These are phyloP conservation scores for Chrysanthemum lavandulifolium DNA, from an alignment of 129 eudicot species.

Conservation along the genomic window DNA sequence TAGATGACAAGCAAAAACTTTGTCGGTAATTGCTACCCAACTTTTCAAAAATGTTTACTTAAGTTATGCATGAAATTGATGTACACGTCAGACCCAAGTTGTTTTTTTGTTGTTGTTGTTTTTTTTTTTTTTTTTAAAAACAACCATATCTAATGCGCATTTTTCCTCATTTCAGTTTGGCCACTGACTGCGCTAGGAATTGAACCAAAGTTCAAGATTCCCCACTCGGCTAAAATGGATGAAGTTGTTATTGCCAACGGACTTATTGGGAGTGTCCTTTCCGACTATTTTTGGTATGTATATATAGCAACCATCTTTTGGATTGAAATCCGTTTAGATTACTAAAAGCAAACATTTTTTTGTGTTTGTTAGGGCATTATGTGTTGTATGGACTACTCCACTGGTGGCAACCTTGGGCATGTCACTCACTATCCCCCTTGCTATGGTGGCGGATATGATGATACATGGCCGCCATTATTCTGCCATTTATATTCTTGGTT, in stretches of 20 bases:
- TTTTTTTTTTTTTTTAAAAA: too few species aligned
- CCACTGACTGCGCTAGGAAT: conserved; percentile 92
- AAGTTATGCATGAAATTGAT: too few species aligned
- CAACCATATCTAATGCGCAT: not conserved
- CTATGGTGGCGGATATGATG: conserved; percentile 97
- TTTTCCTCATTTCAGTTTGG: conserved; percentile 67
- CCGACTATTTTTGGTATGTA: conserved; percentile 90
- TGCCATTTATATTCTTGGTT: conserved; percentile 90
- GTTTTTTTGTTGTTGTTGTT: too few species aligned
- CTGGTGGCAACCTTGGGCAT: conserved; percentile 95
- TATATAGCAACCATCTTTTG: not conserved
- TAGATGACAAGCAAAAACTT: not conserved
- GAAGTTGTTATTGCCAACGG: conserved; percentile 97
- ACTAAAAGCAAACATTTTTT: conserved; percentile 1
- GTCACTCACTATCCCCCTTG: conserved; percentile 97
- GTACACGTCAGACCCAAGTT: too few species aligned
- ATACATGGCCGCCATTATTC: conserved; percentile 99
- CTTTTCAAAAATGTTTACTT: too few species aligned
- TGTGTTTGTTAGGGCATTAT: conserved; percentile 72
- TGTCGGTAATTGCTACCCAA: not conserved
- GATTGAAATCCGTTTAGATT: not conserved
- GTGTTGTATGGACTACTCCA: conserved; percentile 99
- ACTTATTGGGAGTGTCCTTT: conserved; percentile 92
- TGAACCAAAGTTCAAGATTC: conserved; percentile 91
- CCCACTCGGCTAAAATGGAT: conserved; percentile 88